phyloP scores from a whole-genome alignment of 176 grass and related monocot species.

The Bolboschoenus planiculmis region DNA sequence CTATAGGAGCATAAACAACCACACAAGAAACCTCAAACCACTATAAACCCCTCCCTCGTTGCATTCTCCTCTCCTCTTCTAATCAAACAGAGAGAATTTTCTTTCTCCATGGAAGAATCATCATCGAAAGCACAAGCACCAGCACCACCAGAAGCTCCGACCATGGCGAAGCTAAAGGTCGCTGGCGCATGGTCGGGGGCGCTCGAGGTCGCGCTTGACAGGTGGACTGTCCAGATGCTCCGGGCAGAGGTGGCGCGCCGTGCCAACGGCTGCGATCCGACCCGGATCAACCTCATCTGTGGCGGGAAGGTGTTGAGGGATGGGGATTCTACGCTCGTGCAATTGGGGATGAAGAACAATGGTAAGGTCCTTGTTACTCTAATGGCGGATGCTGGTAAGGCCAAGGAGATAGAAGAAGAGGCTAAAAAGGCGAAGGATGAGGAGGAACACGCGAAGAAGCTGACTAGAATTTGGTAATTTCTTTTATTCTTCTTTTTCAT shows the following conservation, averaged over 20 bases:
- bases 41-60: not conserved
- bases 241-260: constrained; percentile 75
- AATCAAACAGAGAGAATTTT: not conserved
- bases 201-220: constrained; percentile 50
- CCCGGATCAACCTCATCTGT: constrained; percentile 69
- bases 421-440: constrained; percentile 40
- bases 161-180: constrained; percentile 42
- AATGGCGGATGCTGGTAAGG: constrained; percentile 40
- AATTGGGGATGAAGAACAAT: constrained; percentile 65
- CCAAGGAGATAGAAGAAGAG: constrained; percentile 47
- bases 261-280: constrained; percentile 33
- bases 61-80: not conserved
- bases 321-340: constrained; percentile 28
- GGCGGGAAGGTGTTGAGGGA: constrained; percentile 83
- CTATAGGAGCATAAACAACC: no score
- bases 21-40: no score
- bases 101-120: constrained; percentile 3
- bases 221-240: constrained; percentile 82
- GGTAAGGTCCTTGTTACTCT: constrained; percentile 68
- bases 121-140: constrained; percentile 8
- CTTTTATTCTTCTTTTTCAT: not conserved
- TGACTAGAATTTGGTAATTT: constrained; percentile 61
- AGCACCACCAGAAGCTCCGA: not conserved
- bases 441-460: constrained; percentile 52
- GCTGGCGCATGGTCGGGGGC: constrained; percentile 68